These are phyloP conservation scores for Besnoitia besnoiti DNA, from an alignment of 169 alveolate species.

Conservation along the genomic window DNA sequence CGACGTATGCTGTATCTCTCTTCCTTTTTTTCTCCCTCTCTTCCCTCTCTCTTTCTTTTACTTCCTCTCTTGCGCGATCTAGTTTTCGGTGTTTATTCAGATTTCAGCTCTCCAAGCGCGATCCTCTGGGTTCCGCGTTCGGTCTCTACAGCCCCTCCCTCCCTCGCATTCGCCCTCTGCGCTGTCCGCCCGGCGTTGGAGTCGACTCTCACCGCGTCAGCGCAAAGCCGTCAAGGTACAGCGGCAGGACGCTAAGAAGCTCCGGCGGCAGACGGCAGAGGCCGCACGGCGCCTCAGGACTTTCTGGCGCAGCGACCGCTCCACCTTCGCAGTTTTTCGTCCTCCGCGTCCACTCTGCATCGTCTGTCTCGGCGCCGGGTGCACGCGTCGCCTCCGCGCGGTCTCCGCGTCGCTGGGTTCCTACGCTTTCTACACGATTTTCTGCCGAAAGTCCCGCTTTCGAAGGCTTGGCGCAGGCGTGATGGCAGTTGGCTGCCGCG, in stretches of 20 bases:
- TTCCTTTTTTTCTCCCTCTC: neutral
- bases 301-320: neutral
- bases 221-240: constrained; percentile 24
- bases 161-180: neutral
- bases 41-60: neutral
- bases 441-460: too few species aligned
- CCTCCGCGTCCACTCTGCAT: neutral
- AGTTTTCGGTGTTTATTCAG: too few species aligned
- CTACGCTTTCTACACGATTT: too few species aligned
- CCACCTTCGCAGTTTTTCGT: neutral
- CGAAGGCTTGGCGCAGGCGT: too few species aligned
- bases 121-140: too few species aligned
- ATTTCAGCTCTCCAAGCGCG: too few species aligned
- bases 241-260: neutral
- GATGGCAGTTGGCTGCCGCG: too few species aligned
- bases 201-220: constrained; percentile 11
- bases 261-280: constrained; percentile 7
- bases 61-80: neutral
- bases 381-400: too few species aligned
- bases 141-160: neutral
- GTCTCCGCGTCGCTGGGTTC: too few species aligned
- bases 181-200: neutral
- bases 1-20: neutral
- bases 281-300: neutral
- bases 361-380: neutral